Evolutionary conservation across 371 early-diverging fungal genomes (phyloP).

Genomic region (Thermomucor indicae-seudaticae): DNA sequence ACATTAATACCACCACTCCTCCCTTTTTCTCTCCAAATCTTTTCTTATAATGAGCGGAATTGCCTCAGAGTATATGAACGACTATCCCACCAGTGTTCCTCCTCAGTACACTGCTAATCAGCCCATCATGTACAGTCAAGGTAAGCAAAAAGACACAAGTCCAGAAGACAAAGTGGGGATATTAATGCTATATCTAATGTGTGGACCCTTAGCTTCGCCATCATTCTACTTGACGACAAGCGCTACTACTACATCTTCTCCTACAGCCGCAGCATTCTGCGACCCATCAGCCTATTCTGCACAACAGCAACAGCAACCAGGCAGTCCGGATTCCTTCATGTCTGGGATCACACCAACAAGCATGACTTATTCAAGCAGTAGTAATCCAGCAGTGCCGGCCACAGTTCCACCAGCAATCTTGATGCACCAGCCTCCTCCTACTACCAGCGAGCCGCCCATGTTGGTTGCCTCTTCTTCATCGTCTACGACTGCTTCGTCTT

Average conservation of each 20-base stretch:
- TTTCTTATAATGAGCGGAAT: too few species aligned
- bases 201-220: background rate
- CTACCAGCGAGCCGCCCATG: slow-evolving; percentile 23
- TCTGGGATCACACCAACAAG: slow-evolving; percentile 11
- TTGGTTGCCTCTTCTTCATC: slow-evolving; percentile 31
- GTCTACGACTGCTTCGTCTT: slow-evolving; percentile 16
- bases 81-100: too few species aligned
- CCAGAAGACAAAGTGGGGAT: too few species aligned
- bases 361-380: too few species aligned
- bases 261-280: background rate
- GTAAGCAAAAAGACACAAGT: slow-evolving; percentile 8
- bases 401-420: too few species aligned
- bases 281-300: background rate
- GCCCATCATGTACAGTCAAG: slow-evolving; percentile 26
- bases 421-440: slow-evolving; percentile 1
- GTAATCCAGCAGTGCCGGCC: too few species aligned
- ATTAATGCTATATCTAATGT: background rate
- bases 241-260: background rate
- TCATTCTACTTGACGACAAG: background rate
- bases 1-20: too few species aligned
- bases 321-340: slow-evolving; percentile 32
- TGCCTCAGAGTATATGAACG: slow-evolving; percentile 34
- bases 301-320: background rate
- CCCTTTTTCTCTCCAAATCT: too few species aligned
- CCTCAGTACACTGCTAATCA: slow-evolving; percentile 21